Evolutionary conservation across 139 green algal genomes (phyloP), one percentile per base, ranked within the genome.

Genomic region (Coelastrella sp.): DNA sequence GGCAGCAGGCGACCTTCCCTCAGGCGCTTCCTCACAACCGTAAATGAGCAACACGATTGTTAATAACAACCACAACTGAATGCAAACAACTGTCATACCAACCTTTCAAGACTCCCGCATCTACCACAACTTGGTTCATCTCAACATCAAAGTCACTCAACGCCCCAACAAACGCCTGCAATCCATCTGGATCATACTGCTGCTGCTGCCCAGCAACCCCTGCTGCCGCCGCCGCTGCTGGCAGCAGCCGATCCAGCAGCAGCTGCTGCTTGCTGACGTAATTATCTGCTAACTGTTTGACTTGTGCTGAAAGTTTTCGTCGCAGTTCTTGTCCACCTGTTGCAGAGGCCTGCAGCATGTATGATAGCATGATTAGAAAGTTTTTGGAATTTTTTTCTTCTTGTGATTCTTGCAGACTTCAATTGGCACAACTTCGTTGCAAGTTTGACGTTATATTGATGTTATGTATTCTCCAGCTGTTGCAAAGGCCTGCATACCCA

Each of bases 121-220:
- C 91, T 7, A 95, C 75, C 58, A 96, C 95, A 23, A 93, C 86
- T 0, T 83, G 68, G 32, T 97, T 97, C 95, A 97, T 97, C 7
- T 85, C 61, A 14, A 90, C 83, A 88, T 98, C 96, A 93, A 98
- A 98, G 54, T 95, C 93, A 0, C 94, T 96, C 73, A 97, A 84
- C 5, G 89, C 59, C 54, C 94, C 90, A 20, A 97, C 61, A 32
- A 91, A 91, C 0, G 4, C 7, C 47, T 13, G 13, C 64, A 91
- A 20, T 8, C 65, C 77, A 10, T 57, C 84, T 5, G 32, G 22
- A 57, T 85, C 73, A 85, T 88, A 95, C 19, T 56, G 74, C 86
- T 85, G 74, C 74, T 86, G 84, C 84, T 83, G 84, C 23, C 5
- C 20, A 6, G 3, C 56, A 56, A 32, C 32, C 17, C n/a, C 84